Conservation (phyloP, 2,329 filamentous ascomycete species). For the Teratosphaeria gauchensis region DNA sequence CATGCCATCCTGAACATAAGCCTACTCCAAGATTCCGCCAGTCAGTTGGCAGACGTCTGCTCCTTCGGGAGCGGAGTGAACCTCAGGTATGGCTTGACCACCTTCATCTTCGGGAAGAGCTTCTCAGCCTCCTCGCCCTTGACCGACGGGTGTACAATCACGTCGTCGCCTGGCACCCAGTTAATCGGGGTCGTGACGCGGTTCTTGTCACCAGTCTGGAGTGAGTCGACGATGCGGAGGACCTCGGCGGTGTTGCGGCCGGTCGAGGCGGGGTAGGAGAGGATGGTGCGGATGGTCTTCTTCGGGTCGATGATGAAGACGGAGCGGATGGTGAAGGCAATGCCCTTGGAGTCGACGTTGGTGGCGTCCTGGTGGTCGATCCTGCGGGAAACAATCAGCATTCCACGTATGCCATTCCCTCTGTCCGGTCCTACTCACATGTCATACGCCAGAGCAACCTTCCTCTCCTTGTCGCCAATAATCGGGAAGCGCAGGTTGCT, state of each 20-base stretch:
- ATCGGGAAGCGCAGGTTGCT: constrained; percentile 42
- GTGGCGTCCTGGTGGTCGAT: constrained; percentile 47
- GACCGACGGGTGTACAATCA: constrained; percentile 51
- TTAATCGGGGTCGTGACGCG: constrained; percentile 53
- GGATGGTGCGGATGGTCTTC: constrained; percentile 54
- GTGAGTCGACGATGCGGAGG: constrained; percentile 42
- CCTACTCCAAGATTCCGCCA: constrained; percentile 5
- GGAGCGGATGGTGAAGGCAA: constrained; percentile 55
- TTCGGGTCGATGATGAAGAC: constrained; percentile 58
- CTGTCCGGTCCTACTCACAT: constrained; percentile 30
- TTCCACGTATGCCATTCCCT: not conserved
- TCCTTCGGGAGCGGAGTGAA: constrained; percentile 52
- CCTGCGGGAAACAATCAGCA: constrained; percentile 20
- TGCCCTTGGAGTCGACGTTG: constrained; percentile 48
- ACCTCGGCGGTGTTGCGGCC: constrained; percentile 47
- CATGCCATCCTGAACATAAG: constrained; percentile 10
- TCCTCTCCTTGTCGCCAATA: constrained; percentile 44
- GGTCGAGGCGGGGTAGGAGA: constrained; percentile 54
- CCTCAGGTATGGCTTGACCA: constrained; percentile 54
- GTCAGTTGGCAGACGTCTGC: constrained; percentile 42
- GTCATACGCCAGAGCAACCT: constrained; percentile 43
- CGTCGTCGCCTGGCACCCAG: constrained; percentile 50
- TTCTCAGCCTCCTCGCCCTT: constrained; percentile 50
- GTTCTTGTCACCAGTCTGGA: constrained; percentile 51
- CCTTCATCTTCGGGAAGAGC: constrained; percentile 49